Base-by-base conservation (phyloP, 2,329 filamentous ascomycete genomes). In the Hymenoscyphus infarciens region DNA sequence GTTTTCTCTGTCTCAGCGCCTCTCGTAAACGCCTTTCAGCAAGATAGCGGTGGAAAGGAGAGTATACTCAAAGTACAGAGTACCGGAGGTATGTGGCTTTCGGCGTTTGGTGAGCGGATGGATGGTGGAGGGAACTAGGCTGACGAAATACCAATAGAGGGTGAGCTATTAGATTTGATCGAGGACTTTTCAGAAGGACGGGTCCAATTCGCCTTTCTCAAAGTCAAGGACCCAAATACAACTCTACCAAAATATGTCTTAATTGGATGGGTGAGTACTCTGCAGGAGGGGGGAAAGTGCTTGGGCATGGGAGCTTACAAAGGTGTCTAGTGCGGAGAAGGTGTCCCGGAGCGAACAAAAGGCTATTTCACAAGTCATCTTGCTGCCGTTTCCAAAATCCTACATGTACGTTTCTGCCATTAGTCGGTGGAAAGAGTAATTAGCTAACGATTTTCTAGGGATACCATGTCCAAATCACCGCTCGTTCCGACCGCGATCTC, bases 341-440 rank as follows among this genome's bases (percentile, higher is more conserved):
- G 95, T 70, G 95, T 99, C 16, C 95, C 95, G n/a, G 95, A 99
- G 79, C 84, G 94, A 72, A 98, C 94, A 65, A 99, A 98, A 79
- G 95, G 95, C 68, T 98, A 98, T 79, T 99, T 99, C 75, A 97
- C 92, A 69, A 97, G 92, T 78, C 94, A 99, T 78, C 81, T 95
- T 56, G 88, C 90, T 64, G 89, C 92, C 56, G 92, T 98, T 42
- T 88, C 92, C 66, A 97, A 97, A 78, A 83, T 97, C 69, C 85
- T 99, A 52, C 93, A 97, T 79, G 87, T 88, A 29, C 45, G 57
- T 38, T 52, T 11, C 8, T 52, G n/a, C 27, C 16, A 55, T 29
- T 16, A 55, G 35, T 6, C 38, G 31, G 56, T 49, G 55, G 27
- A 22, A 60, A 56, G 27, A 56, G 45, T 38, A 35, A 35, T 35